These are phyloP conservation scores for Myrica gale DNA, from an alignment of 306 rosid species.

Conservation along the genomic window DNA sequence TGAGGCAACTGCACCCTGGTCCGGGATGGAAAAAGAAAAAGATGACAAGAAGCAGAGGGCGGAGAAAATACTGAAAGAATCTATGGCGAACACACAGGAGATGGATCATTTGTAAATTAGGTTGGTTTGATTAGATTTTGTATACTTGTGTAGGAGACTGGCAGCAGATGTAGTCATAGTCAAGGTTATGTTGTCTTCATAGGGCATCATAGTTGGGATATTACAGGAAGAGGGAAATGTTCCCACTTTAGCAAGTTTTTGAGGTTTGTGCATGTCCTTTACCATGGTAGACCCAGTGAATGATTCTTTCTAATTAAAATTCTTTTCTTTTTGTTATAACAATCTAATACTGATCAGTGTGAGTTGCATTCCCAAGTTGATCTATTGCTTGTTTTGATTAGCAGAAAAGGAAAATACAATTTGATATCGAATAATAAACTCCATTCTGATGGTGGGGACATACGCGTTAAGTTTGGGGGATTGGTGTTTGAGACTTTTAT, in stretches of 20 bases:
- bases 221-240: conserved; percentile 50
- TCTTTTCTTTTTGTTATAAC: conserved; percentile 15
- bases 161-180: conserved; percentile 48
- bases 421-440: background rate
- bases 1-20: conserved; percentile 44
- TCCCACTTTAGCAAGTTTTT: conserved; percentile 48
- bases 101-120: conserved; percentile 73
- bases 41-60: conserved; percentile 77
- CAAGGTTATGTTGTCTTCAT: conserved; percentile 49
- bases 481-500: background rate
- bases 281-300: conserved; percentile 41
- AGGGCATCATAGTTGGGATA: conserved; percentile 47
- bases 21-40: conserved; percentile 55
- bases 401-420: background rate
- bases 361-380: background rate
- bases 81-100: conserved; percentile 66
- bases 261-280: conserved; percentile 70
- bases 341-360: conserved; percentile 12
- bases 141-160: conserved; percentile 71
- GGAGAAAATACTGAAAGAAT: conserved; percentile 73
- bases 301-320: conserved; percentile 54
- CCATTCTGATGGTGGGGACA: too few species aligned
- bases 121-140: conserved; percentile 51
- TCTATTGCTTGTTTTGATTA: background rate
- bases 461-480: background rate